Base-by-base conservation (phyloP, 441 rosid species). In the Geranium incanum region DNA sequence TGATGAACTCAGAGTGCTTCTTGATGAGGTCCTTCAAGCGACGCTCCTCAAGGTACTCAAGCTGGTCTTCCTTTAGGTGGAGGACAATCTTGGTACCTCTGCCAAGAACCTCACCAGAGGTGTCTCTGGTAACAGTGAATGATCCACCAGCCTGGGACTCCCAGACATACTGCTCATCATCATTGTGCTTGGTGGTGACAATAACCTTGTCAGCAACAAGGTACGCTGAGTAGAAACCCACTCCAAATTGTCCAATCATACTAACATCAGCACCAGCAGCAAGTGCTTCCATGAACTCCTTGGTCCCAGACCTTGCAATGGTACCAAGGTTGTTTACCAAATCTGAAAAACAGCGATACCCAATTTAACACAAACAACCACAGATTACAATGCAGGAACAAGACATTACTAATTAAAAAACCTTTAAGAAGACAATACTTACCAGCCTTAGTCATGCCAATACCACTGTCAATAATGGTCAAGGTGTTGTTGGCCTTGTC, bases 261-360 rank as follows among this genome's bases (percentile, higher is more conserved):
- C 97, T 91, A 19, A 91, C 97, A 67, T 94, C 95, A 65, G 97
- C 98, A 0, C 98, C 98, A 19, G 97, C 97, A 66, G 85, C 89
- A 66, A 94, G 75, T 2, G 97, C 97, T 75, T 94, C 97, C 98
- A 94, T 94, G 66, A 94, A 92, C 33, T 94, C 98, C 83, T 94
- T 94, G 37, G 98, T 94, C 12, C 98, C 97, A 33, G 98, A 94
- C 67, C 97, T 86, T 9, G 98, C 97, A 78, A 94, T 91, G 0
- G 97, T 94, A 52, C 98, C 97, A 83, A 94, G 80, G 65, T 92
- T 94, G 74, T 94, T 92, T 77, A 94, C 97, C 87, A 94, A 70
- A 73, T 94, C 96, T 87, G 33, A 28, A 28, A 28, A 28, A 28
- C 3, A 28, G 33, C 33, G 3, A 28, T 2, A 28, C 33, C 33